Percentiles rank a stretch among this genome's conserved stretches.
These are phyloP conservation scores for Serendipita vermifera DNA, from an alignment of 768 basidiomycete species.

Conservation along the genomic window DNA sequence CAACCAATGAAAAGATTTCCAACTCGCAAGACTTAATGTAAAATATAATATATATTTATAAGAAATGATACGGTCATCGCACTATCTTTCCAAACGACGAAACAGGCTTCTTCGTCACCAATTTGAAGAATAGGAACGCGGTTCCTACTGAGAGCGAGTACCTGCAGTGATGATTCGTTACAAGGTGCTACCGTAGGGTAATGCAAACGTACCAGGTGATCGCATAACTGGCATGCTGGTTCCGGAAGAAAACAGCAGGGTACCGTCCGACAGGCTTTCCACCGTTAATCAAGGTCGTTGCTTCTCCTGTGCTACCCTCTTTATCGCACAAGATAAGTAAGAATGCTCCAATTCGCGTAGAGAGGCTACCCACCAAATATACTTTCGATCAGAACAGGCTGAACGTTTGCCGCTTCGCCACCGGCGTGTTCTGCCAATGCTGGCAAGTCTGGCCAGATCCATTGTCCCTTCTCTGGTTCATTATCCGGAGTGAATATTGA, in stretches of 20 bases:
- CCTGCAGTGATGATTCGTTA: slow-evolving; percentile 33
- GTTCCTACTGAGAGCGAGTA: slow-evolving; percentile 81
- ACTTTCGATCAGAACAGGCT: slow-evolving; percentile 82
- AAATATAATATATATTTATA: too few relatives aligned
- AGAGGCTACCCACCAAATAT: slow-evolving; percentile 67
- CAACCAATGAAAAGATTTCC: too few relatives aligned
- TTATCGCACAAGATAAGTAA: neutral
- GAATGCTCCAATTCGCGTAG: neutral
- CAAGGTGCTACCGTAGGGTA: neutral
- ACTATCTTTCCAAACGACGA: neutral
- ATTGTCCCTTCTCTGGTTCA: slow-evolving; percentile 58
- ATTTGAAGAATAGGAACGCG: slow-evolving; percentile 61
- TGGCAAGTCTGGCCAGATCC: slow-evolving; percentile 85
- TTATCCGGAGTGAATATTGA: slow-evolving; percentile 87
- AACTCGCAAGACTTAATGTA: too few relatives aligned
- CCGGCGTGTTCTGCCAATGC: slow-evolving; percentile 70
- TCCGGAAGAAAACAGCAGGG: slow-evolving; percentile 75
- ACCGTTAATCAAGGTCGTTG: slow-evolving; percentile 39
- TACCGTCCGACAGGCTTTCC: slow-evolving; percentile 80
- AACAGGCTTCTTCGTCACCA: slow-evolving; percentile 26
- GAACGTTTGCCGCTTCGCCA: slow-evolving; percentile 55
- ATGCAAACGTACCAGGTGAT: slow-evolving; percentile 63
- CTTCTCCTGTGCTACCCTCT: slow-evolving; percentile 83
- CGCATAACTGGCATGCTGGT: slow-evolving; percentile 90
- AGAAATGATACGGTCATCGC: too few relatives aligned